These are phyloP conservation scores for Escovopsis weberi DNA, from an alignment of 2,329 filamentous ascomycete genomes.

Conservation along the genomic window DNA sequence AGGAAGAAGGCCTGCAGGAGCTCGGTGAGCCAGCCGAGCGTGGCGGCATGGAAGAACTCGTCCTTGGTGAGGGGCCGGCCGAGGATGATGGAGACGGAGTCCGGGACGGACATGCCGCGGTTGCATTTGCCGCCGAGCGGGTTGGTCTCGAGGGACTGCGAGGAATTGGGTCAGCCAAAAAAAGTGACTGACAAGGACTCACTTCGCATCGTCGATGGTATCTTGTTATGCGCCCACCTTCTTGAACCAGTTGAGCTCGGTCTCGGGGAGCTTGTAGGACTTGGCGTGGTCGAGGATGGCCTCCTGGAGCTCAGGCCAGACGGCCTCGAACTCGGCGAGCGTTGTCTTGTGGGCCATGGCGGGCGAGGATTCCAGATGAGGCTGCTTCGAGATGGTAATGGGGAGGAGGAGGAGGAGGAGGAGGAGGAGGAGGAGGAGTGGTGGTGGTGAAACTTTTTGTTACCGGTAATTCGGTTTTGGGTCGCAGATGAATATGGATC, in stretches of 20 bases:
- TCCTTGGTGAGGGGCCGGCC: slow-evolving; percentile 55
- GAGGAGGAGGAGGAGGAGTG: neutral
- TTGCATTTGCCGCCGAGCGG: slow-evolving; percentile 94
- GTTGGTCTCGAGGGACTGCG: slow-evolving; percentile 56
- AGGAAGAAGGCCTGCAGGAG: slow-evolving; percentile 98
- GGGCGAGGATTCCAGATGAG: slow-evolving; percentile 9
- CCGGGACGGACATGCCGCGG: slow-evolving; percentile 93
- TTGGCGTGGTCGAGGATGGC: slow-evolving; percentile 67
- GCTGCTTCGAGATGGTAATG: neutral
- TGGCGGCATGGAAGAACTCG: slow-evolving; percentile 78
- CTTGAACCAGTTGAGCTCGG: slow-evolving; percentile 77
- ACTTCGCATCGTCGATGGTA: too few species aligned
- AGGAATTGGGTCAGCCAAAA: neutral
- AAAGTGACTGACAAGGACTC: too few species aligned
- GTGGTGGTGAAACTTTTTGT: neutral
- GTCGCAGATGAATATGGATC: neutral
- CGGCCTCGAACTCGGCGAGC: slow-evolving; percentile 73
- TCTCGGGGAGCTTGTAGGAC: slow-evolving; percentile 68
- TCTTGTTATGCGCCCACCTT: slow-evolving; percentile 35
- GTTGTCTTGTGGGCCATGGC: slow-evolving; percentile 58
- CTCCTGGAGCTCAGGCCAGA: slow-evolving; percentile 76
- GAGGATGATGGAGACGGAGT: slow-evolving; percentile 72
- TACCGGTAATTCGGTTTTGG: neutral
- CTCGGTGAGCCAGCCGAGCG: slow-evolving; percentile 95
- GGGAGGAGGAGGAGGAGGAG: neutral